A percentile compares a stretch with the other conserved stretches of the same genome.
phyloP scores from a whole-genome alignment of 2,329 filamentous ascomycete genomes.

The Ascochyta pisi region DNA sequence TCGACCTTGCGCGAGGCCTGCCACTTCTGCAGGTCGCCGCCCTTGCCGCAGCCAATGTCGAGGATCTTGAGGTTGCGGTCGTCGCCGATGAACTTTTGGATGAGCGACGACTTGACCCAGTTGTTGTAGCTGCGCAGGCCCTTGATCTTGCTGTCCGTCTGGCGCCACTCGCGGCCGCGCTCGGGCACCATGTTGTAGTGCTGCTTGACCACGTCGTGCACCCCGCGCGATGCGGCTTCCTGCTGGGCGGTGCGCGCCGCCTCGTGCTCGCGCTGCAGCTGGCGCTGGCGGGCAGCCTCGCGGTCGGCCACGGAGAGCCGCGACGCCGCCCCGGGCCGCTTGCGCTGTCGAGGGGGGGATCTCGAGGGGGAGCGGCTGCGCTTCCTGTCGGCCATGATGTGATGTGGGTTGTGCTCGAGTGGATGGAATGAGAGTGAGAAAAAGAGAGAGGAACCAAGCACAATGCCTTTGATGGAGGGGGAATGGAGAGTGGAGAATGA shows the following conservation, averaged over 20 bases:
- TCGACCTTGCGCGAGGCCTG: conserved; percentile 88
- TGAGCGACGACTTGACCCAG: conserved; percentile 97
- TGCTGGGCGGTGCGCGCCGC: conserved; percentile 57
- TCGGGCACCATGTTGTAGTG: conserved; percentile 98
- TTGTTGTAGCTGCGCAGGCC: conserved; percentile 96
- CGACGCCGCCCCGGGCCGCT: conserved; percentile 60
- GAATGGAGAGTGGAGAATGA: too few species aligned
- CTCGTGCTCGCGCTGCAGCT: conserved; percentile 51
- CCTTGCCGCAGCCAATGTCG: conserved; percentile 96
- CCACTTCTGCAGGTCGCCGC: conserved; percentile 95
- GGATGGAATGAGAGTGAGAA: too few species aligned
- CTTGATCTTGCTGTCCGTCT: conserved; percentile 93
- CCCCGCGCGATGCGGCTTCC: conserved; percentile 59
- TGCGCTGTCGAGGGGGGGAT: conserved; percentile 66
- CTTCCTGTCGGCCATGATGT: conserved; percentile 31
- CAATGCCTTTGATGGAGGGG: too few species aligned
- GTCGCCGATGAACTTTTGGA: conserved; percentile 79
- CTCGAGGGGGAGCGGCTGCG: conserved; percentile 40
- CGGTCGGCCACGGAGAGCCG: conserved; percentile 73
- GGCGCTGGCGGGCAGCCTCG: conserved; percentile 67
- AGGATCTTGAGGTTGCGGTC: conserved; percentile 74
- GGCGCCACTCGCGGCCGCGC: conserved; percentile 91
- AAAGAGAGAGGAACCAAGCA: too few species aligned
- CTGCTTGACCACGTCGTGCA: conserved; percentile 85
- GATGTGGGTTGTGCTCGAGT: too few species aligned